These are phyloP conservation scores for Colletotrichum cuscutae DNA, from an alignment of 2,329 filamentous ascomycete genomes.

Conservation along the genomic window DNA sequence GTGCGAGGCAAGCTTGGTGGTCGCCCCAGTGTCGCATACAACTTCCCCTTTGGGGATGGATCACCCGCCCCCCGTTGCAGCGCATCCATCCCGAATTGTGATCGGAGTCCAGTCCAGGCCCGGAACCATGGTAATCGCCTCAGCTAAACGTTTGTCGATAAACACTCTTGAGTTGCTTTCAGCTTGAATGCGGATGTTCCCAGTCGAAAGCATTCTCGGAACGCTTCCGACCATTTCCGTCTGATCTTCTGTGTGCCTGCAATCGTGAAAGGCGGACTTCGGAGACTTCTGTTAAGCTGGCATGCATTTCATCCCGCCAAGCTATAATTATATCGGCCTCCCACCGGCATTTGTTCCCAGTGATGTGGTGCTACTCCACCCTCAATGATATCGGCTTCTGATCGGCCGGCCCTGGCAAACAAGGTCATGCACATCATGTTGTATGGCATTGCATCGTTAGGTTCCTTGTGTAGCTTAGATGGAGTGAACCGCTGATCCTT, in stretches of 20 bases:
- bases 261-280: neutral
- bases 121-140: neutral
- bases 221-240: neutral
- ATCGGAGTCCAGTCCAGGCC: neutral
- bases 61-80: neutral
- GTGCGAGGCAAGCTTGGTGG: neutral
- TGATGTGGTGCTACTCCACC: neutral
- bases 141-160: neutral
- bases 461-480: neutral
- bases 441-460: neutral
- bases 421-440: neutral
- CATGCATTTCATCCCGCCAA: neutral
- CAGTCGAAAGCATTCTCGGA: neutral
- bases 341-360: neutral
- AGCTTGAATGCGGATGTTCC: neutral
- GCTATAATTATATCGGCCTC: neutral
- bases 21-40: neutral
- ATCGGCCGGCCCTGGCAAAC: neutral
- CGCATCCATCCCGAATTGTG: neutral
- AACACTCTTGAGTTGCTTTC: neutral
- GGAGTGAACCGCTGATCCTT: too few species aligned
- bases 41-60: conserved; percentile 5
- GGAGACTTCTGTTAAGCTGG: neutral
- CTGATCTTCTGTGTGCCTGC: neutral
- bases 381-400: neutral